Evolutionary conservation across 2,329 filamentous ascomycete species (phyloP), one percentile per base, ranked within the genome.

Genomic region (Corinectria fuckeliana): DNA sequence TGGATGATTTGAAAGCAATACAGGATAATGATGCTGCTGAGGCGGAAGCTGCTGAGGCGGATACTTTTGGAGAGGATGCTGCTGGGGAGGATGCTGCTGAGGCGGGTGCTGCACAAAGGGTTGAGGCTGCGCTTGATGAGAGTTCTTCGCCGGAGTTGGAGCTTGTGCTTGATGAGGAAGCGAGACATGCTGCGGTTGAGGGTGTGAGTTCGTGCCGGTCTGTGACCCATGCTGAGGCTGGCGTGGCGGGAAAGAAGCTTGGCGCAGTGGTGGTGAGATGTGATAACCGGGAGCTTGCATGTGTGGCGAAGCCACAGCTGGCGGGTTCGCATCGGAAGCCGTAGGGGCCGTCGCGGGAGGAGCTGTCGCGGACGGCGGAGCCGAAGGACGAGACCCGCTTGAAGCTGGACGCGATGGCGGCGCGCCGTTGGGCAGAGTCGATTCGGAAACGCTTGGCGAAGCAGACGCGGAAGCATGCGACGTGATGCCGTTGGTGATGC

Each of bases 241-340:
- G 8, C 32, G 16, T 10, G 53, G 55, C 3, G 52, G 44, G 6
- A 54, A 28, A 11, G 38, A 23, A 26, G 21, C 21, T 48, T 50
- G 21, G 16, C 56, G 65, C 16, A 58, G 42, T 3, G 60, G 34
- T 11, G 64, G 56, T 38, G 66, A 65, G 11, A 16, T 47, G 23
- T 55, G 48, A 20, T 60, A 55, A 10, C 34, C 30, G 20, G 53
- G 45, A 25, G 36, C 5, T 6, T 59, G 57, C 5, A 58, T 9
- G n/a, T 50, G 30, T 16, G 60, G 50, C 16, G 45, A 56, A 26
- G 51, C n/a, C 21, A 44, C 41, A 18, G 49, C 10, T 26, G 58
- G 57, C 21, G 55, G 30, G 36, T 14, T 38, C 20, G 26, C 38
- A 5, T 20, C 18, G 1, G 42, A 49, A 20, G 18, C n/a, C 5